These are phyloP conservation scores for Phytophthora foliorum DNA, from an alignment of 352 stramenopile species.

Conservation along the genomic window DNA sequence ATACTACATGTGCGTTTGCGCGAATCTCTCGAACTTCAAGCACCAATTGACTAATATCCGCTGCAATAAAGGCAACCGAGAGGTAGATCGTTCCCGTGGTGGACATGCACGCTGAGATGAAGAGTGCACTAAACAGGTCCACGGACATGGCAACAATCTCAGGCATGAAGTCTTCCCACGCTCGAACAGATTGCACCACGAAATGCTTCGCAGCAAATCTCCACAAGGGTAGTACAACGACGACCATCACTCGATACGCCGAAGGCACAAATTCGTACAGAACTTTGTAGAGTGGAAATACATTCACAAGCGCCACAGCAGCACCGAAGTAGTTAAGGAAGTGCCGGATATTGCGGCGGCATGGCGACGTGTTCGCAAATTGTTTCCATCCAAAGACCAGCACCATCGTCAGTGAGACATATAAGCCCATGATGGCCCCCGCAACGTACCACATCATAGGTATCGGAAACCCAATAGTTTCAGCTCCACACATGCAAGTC, in stretches of 20 bases:
- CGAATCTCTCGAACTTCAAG: conserved; percentile 21
- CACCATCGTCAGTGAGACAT: neutral
- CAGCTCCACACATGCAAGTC: neutral
- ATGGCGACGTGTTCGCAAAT: neutral
- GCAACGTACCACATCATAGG: neutral
- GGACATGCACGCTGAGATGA: conserved; percentile 27
- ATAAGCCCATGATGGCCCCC: neutral
- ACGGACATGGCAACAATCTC: conserved; percentile 12
- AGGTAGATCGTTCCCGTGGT: conserved; percentile 10
- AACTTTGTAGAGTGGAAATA: conserved; percentile 21
- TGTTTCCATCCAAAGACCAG: neutral
- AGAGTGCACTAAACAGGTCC: conserved; percentile 23
- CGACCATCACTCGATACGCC: neutral
- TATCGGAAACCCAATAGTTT: neutral
- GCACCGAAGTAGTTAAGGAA: neutral
- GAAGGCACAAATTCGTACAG: conserved; percentile 11
- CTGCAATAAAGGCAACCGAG: conserved; percentile 5
- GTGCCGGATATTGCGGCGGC: neutral
- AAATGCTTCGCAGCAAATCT: conserved; percentile 15
- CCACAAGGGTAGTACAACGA: conserved; percentile 9
- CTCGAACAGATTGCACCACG: neutral
- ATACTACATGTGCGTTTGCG: conserved; percentile 1
- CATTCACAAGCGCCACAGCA: neutral
- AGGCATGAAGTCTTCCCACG: conserved; percentile 21
- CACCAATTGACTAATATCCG: conserved; percentile 1